These are phyloP conservation scores for Lasiosphaeriaceae sp. DNA, from an alignment of 495 filamentous ascomycete species.

Conservation along the genomic window DNA sequence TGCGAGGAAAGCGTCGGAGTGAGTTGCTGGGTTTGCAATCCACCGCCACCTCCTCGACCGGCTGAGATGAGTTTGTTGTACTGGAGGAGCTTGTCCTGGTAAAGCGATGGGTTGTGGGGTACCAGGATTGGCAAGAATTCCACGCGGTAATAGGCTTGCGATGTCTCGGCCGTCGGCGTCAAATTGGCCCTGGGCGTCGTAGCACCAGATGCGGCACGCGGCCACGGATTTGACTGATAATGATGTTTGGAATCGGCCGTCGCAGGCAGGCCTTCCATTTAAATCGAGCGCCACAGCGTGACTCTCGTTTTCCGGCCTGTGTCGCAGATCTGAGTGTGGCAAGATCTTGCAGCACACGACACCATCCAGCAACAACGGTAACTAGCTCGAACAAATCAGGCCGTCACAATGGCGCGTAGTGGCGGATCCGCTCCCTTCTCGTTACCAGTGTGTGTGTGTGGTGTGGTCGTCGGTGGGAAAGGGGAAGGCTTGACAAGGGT, in stretches of 20 bases:
- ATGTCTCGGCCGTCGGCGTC: constrained; percentile 20
- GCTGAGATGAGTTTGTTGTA: constrained; percentile 54
- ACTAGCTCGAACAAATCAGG: too few species aligned
- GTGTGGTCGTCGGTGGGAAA: too few species aligned
- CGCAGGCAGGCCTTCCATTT: constrained; percentile 47
- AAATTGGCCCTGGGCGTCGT: constrained; percentile 22
- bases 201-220: constrained; percentile 25
- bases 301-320: constrained; percentile 16
- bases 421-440: too few species aligned
- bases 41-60: constrained; percentile 41
- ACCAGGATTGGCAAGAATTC: constrained; percentile 46
- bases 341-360: constrained; percentile 8
- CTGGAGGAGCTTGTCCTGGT: constrained; percentile 50
- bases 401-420: too few species aligned
- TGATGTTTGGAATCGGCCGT: constrained; percentile 50
- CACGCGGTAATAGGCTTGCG: constrained; percentile 33
- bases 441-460: too few species aligned
- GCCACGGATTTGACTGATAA: constrained; percentile 42
- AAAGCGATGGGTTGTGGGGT: constrained; percentile 46
- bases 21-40: constrained; percentile 44
- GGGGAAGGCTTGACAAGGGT: too few species aligned
- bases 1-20: constrained; percentile 41
- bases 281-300: constrained; percentile 33
- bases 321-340: constrained; percentile 9
- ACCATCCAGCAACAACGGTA: constrained; percentile 7